Conservation (phyloP, 2,329 filamentous ascomycete species). For the Colletotrichum sp. region DNA sequence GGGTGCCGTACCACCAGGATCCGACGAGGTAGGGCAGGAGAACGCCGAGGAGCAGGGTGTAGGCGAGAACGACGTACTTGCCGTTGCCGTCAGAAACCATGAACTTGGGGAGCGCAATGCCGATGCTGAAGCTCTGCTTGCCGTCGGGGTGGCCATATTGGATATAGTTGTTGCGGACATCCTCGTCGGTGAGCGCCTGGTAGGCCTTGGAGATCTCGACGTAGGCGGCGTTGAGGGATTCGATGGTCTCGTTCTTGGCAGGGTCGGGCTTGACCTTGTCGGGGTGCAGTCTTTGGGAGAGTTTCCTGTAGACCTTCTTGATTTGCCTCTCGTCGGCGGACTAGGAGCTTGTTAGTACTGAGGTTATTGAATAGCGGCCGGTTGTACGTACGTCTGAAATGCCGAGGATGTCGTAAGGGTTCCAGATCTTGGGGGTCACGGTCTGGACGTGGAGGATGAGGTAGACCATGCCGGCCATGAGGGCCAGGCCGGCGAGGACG, state of each 20-base stretch:
- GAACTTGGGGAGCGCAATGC: constrained; percentile 92
- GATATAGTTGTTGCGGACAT: constrained; percentile 94
- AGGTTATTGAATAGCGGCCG: neutral
- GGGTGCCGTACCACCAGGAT: constrained; percentile 98
- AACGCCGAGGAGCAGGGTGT: constrained; percentile 86
- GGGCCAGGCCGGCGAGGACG: constrained; percentile 76
- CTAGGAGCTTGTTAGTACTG: constrained; percentile 32
- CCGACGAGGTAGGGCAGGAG: constrained; percentile 92
- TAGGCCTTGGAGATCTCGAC: constrained; percentile 98
- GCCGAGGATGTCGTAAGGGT: constrained; percentile 93
- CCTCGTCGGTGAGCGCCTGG: constrained; percentile 96
- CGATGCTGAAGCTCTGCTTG: constrained; percentile 97
- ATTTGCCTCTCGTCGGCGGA: constrained; percentile 87
- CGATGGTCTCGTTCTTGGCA: constrained; percentile 86
- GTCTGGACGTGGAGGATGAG: constrained; percentile 81
- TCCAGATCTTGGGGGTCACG: constrained; percentile 81
- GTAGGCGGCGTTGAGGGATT: constrained; percentile 84
- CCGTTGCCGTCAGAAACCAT: constrained; percentile 93
- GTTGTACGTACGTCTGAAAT: constrained; percentile 71
- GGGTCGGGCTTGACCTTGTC: constrained; percentile 89
- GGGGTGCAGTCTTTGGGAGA: constrained; percentile 87
- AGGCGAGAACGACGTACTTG: constrained; percentile 92
- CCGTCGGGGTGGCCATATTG: constrained; percentile 96
- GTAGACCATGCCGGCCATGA: constrained; percentile 92
- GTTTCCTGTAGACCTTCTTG: constrained; percentile 85